A percentile compares a stretch with the other conserved stretches of the same genome.
phyloP scores from a whole-genome alignment of 495 filamentous ascomycete species.

The Cercophora scortea region DNA sequence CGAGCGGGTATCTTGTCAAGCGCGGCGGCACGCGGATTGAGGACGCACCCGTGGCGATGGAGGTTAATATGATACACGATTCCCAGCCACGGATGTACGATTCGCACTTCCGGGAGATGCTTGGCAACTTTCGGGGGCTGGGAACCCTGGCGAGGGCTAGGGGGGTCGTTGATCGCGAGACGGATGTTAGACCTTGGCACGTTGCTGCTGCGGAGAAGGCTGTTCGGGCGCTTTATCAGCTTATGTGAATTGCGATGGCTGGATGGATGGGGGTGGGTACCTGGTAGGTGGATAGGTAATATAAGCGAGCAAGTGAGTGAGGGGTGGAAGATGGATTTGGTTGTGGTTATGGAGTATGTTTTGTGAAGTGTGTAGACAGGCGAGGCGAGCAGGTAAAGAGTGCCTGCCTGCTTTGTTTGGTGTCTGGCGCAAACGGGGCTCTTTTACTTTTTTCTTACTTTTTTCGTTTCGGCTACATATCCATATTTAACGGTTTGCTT shows the following conservation, averaged over 20 bases:
- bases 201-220: conserved; percentile 70
- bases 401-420: too few species aligned
- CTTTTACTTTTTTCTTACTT: too few species aligned
- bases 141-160: conserved; percentile 63
- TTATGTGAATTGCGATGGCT: background rate
- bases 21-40: conserved; percentile 53
- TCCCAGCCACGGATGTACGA: conserved; percentile 47
- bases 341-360: too few species aligned
- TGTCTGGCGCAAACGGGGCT: too few species aligned
- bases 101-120: conserved; percentile 57
- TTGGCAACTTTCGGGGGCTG: conserved; percentile 70
- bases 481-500: too few species aligned
- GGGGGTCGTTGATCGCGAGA: conserved; percentile 54
- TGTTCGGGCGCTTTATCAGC: conserved; percentile 43
- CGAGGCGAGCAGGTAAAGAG: too few species aligned
- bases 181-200: conserved; percentile 74
- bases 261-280: too few species aligned
- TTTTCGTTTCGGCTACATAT: too few species aligned
- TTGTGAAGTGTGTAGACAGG: too few species aligned
- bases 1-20: conserved; percentile 71
- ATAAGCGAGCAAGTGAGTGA: too few species aligned
- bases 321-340: too few species aligned
- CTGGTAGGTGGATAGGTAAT: too few species aligned
- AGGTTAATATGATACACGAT: conserved; percentile 59
- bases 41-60: conserved; percentile 56